Conservation (phyloP, 768 basidiomycete species). For the Daedalea quercina region DNA sequence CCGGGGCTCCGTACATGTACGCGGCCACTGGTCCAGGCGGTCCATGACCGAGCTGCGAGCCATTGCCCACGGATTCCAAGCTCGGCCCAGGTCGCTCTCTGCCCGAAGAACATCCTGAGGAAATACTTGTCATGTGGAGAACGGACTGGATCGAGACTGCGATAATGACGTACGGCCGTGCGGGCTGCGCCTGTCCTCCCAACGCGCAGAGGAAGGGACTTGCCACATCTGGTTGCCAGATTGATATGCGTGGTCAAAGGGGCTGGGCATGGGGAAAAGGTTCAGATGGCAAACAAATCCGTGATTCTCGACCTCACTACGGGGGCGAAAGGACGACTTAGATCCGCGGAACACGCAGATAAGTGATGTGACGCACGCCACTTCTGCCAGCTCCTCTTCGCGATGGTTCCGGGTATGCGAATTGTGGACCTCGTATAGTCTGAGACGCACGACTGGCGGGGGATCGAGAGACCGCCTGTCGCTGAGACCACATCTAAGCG, state of each 20-base stretch:
- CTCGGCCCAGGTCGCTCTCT: no score
- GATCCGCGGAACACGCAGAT: background rate
- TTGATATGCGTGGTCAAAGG: background rate
- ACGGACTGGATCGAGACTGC: no score
- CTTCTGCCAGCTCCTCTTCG: constrained; percentile 14
- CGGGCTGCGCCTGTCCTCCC: no score
- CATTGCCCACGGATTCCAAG: background rate
- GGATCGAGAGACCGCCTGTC: constrained; percentile 21
- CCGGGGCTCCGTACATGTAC: constrained; percentile 29
- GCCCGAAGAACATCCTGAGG: no score
- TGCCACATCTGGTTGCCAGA: no score
- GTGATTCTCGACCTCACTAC: constrained; percentile 13
- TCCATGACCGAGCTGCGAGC: constrained; percentile 6
- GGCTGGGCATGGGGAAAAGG: constrained; percentile 48
- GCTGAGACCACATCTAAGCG: constrained; percentile 16
- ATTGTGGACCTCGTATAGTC: constrained; percentile 13
- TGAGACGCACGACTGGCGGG: constrained; percentile 20
- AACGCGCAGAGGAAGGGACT: no score
- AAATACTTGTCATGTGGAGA: no score
- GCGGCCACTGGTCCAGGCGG: constrained; percentile 30
- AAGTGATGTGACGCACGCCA: constrained; percentile 6
- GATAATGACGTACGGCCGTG: no score
- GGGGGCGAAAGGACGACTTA: background rate
- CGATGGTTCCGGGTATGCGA: constrained; percentile 5
- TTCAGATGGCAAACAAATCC: constrained; percentile 76